Conservation (phyloP, 2,329 filamentous ascomycete species). For the Talaromyces pinophilus region DNA sequence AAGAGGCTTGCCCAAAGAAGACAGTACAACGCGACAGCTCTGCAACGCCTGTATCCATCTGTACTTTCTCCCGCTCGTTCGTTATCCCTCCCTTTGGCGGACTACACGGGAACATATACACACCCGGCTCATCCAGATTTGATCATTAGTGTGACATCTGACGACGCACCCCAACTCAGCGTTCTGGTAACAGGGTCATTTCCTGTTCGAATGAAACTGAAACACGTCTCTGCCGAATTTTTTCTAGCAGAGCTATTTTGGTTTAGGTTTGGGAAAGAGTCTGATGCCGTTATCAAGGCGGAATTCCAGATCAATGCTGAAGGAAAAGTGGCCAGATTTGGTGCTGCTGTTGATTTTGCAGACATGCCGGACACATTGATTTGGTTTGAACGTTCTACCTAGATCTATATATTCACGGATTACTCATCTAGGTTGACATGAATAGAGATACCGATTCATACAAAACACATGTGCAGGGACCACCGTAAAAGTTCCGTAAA, state of each 20-base stretch:
- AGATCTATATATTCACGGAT: too few relatives aligned
- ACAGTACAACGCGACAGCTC: slow-evolving; percentile 10
- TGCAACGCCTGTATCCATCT: slow-evolving; percentile 14
- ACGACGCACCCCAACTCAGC: neutral
- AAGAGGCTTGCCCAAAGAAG: slow-evolving; percentile 4
- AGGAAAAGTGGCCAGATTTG: slow-evolving; percentile 13
- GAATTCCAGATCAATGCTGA: slow-evolving; percentile 15
- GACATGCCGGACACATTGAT: slow-evolving; percentile 18
- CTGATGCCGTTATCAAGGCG: slow-evolving; percentile 10
- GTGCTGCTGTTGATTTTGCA: slow-evolving; percentile 15
- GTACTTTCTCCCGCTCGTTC: slow-evolving; percentile 10
- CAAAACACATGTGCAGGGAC: neutral
- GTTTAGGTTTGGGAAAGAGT: slow-evolving; percentile 1
- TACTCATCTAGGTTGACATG: neutral
- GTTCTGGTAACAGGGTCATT: slow-evolving; percentile 12
- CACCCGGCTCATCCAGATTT: slow-evolving; percentile 17
- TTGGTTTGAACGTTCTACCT: slow-evolving; percentile 14
- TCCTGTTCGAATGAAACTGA: slow-evolving; percentile 9
- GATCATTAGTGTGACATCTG: slow-evolving; percentile 8
- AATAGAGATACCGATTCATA: neutral
- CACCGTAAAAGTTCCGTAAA: neutral
- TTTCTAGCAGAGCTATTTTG: slow-evolving; percentile 17
- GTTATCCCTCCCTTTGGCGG: slow-evolving; percentile 6
- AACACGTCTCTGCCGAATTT: slow-evolving; percentile 13
- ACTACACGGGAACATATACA: slow-evolving; percentile 13